Conservation (phyloP, 2,329 filamentous ascomycete genomes). For the Parasarocladium wereldwijsianum region DNA sequence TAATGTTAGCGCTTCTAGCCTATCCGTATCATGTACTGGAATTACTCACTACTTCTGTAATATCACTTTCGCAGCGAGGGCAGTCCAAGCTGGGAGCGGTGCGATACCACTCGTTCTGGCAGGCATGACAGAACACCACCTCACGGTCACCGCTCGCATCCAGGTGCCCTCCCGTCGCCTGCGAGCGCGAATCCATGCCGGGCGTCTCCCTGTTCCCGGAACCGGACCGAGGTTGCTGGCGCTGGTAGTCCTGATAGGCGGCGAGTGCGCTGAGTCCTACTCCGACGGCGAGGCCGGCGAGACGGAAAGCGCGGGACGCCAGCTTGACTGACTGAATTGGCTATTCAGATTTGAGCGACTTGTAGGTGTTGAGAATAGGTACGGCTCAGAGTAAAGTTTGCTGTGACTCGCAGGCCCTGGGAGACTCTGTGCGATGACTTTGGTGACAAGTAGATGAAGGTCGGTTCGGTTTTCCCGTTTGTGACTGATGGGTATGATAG, state of each 20-base stretch:
- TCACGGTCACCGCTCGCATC: conserved; percentile 42
- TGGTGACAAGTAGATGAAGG: no score
- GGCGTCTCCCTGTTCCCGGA: no score
- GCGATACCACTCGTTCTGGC: conserved; percentile 66
- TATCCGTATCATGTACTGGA: background rate
- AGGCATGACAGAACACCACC: conserved; percentile 76
- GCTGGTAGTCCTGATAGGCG: conserved; percentile 33
- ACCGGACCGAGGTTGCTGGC: conserved; percentile 17
- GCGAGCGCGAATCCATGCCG: no score
- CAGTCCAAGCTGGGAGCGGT: conserved; percentile 56
- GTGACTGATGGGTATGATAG: no score
- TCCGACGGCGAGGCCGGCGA: conserved; percentile 40
- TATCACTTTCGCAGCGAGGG: conserved; percentile 62
- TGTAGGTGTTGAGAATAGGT: no score
- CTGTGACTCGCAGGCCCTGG: no score
- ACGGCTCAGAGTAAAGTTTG: no score
- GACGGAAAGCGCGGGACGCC: conserved; percentile 41
- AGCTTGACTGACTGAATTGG: conserved; percentile 30
- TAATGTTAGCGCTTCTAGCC: no score
- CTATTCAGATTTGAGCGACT: no score
- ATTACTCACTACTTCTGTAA: conserved; percentile 68
- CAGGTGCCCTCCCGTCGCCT: conserved; percentile 26
- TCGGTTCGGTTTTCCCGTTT: no score
- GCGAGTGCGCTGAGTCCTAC: conserved; percentile 43
- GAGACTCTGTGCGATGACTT: no score